Base-by-base conservation (phyloP, 768 basidiomycete genomes). In the Suillus cothurnatus region DNA sequence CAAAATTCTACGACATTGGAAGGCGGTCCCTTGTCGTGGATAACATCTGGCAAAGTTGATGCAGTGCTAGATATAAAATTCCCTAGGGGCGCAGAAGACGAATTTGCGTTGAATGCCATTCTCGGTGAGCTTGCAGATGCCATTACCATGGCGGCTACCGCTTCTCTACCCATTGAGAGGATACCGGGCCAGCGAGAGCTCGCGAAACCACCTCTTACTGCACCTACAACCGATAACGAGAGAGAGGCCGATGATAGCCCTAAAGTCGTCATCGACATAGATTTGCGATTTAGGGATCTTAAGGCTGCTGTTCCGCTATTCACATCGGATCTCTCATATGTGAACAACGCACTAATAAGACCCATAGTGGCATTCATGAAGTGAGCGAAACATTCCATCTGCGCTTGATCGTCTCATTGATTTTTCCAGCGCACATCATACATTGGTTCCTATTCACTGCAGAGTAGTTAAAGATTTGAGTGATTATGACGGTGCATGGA, bases 331-430 rank as follows among this genome's bases (percentile, higher is more conserved):
- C 75, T 99, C 64, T 93, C 93, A 52, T 94, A 97, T 72, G 90
- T 93, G 67, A 97, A 97, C 71, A 93, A 90, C 72, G 97, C 97
- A 26, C 80, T 99, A 31, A 91, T 97, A 56, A 77, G 97, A 70
- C 96, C 97, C 4, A 98, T 99, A 67, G 97, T 99, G 19, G 97
- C 95, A 1, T 99, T 99, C 74, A 96, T 98, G 89, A 97, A 97
- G 95, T 96, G 71, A 66, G 90, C 19, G 41, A 11, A n/a, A 19
- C 9, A 12, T 14, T 66, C 28, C 9, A 49, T 34, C 50, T 58
- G 62, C 36, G 7, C 63, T 49, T 45, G 43, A 61, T 50, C 64
- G 15, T 23, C 23, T 41, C 34, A 11, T 38, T 19, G 26, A 34
- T 75, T 49, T 62, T 3, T 68, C 31, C 69, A 99, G 97, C 75